Evolutionary conservation across 2,329 filamentous ascomycete species (phyloP), one percentile per base, ranked within the genome.

Genomic region (Neofusicoccum umdonicola): DNA sequence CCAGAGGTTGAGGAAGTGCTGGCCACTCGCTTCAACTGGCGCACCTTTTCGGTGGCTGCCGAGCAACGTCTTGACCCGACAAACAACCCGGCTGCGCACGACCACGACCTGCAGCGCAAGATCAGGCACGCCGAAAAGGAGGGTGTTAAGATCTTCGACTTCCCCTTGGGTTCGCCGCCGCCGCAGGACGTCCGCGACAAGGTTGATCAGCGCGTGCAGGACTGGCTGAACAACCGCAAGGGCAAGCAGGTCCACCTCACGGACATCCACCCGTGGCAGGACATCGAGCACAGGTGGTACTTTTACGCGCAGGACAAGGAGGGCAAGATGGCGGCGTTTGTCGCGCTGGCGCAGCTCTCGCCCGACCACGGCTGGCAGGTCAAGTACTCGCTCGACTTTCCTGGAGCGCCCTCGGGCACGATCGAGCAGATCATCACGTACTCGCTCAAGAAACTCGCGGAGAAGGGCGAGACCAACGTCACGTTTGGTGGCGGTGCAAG

Each of bases 341-440:
- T 94, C n/a, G 88, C 94, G 8, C 82, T 97, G 71, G 90, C 91
- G 62, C 90, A 92, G 76, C 86, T 97, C 34, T 87, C 90, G 3
- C 91, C 92, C 1, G 83, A 86, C 41, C 87, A 96, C 74, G 93
- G 93, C 63, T 96, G 92, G 87, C 93, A 97, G 81, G 89, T 97
- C 74, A 97, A 97, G 81, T 97, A 95, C 82, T 91, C 90, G n/a
- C 87, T 97, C 63, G 92, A 97, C 78, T 97, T 97, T 83, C 93
- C 93, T 0, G 87, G 87, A 31, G 87, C 93, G 0, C 90, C 93
- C n/a, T 91, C 87, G 50, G 93, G 93, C 52, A 89, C 91, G 39
- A 97, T 97, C 68, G 93, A 97, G 80, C 85, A 89, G 45, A 85
- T 95, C 45, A 90, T 96, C 70, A 87, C 90, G 42, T 85, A 89